Percentiles rank a stretch among this genome's conserved stretches.
phyloP scores from a whole-genome alignment of 805 yeast species.

The Myxozyma geophila region DNA sequence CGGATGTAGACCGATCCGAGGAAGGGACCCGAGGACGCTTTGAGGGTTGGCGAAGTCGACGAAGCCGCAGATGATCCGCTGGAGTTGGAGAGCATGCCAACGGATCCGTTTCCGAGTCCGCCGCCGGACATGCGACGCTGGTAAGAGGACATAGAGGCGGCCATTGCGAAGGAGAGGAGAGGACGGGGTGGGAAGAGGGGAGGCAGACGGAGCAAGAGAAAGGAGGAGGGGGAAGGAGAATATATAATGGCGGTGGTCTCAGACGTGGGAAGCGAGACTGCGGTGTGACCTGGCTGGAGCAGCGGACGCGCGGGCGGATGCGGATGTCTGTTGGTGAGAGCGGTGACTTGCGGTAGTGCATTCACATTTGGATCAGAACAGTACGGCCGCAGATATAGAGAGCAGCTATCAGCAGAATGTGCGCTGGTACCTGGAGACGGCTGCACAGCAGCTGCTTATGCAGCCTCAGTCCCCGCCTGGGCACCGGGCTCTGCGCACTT shows the following conservation, averaged over 20 bases:
- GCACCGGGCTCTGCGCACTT: too few species aligned
- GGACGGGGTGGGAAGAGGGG: not conserved
- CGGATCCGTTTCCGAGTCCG: constrained; percentile 15
- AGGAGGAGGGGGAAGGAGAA: not conserved
- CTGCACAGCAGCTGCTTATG: too few species aligned
- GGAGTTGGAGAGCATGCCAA: constrained; percentile 16
- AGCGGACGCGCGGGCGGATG: too few species aligned
- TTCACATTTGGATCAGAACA: too few species aligned
- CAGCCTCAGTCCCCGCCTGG: too few species aligned
- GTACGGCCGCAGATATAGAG: too few species aligned
- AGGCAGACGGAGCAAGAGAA: not conserved
- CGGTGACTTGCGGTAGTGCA: too few species aligned
- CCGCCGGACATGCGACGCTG: constrained; percentile 29
- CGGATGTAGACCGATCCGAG: constrained; percentile 30
- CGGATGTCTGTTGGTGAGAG: too few species aligned
- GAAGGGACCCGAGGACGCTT: constrained; percentile 8
- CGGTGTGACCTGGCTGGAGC: not conserved
- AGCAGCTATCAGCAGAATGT: too few species aligned
- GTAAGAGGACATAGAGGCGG: constrained; percentile 23
- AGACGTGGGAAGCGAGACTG: not conserved
- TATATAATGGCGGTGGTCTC: not conserved
- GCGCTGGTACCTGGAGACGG: too few species aligned
- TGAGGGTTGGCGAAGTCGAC: constrained; percentile 23
- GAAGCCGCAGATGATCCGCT: constrained; percentile 15
- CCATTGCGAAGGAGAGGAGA: not conserved